Conservation (phyloP, 2,329 filamentous ascomycete species). For the Botrytis pseudocinerea region DNA sequence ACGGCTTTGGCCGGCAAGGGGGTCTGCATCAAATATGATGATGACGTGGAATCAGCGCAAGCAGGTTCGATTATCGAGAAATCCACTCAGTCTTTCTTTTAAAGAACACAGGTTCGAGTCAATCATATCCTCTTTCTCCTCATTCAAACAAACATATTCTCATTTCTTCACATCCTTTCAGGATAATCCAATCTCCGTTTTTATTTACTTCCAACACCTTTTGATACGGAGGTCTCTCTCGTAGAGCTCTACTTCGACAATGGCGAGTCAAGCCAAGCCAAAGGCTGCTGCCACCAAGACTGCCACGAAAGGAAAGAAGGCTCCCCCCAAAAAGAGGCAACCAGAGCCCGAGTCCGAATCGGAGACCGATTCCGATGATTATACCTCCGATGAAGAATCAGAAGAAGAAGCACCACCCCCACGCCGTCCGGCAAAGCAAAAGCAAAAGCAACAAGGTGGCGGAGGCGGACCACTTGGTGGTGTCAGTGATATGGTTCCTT, state of each 20-base stretch:
- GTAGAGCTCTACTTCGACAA: not conserved
- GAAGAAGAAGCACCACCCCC: constrained; percentile 22
- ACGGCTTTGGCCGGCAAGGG: not conserved
- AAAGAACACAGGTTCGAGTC: constrained; percentile 18
- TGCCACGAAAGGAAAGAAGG: constrained; percentile 17
- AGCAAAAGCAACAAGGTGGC: constrained; percentile 13
- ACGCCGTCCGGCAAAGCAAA: constrained; percentile 19
- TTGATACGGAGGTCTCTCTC: constrained; percentile 2
- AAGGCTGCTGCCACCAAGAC: constrained; percentile 20
- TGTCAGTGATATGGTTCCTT: constrained; percentile 21
- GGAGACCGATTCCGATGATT: constrained; percentile 20
- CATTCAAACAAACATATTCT: not conserved
- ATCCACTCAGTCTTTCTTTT: constrained; percentile 20
- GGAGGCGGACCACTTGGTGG: constrained; percentile 20
- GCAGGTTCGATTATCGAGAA: constrained; percentile 12
- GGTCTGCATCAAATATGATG: not conserved
- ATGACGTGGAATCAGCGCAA: constrained; percentile 21
- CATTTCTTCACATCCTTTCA: not conserved
- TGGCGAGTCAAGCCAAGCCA: constrained; percentile 19
- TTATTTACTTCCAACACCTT: not conserved
- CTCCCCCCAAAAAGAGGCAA: constrained; percentile 16
- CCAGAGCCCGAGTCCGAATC: constrained; percentile 16
- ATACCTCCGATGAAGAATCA: constrained; percentile 16
- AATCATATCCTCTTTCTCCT: constrained; percentile 6
- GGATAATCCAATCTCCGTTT: not conserved